phyloP scores from a whole-genome alignment of 176 grass and related monocot genomes.

The Eragrostis nindensis region DNA sequence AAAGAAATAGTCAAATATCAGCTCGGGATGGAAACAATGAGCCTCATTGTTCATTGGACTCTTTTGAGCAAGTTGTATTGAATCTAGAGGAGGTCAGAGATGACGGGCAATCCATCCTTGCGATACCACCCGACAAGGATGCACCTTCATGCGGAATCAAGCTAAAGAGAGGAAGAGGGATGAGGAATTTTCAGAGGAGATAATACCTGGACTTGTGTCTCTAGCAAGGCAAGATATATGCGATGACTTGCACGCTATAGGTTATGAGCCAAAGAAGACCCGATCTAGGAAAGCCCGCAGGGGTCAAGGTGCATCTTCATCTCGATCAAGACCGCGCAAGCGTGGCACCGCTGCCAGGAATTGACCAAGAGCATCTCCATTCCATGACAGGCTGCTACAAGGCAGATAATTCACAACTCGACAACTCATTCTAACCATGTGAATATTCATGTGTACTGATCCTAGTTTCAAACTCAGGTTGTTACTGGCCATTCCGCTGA shows the following conservation, averaged over 20 bases:
- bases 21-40: constrained; percentile 19
- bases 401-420: neutral
- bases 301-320: constrained; percentile 23
- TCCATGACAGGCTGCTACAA: constrained; percentile 20
- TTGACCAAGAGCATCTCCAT: constrained; percentile 19
- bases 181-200: constrained; percentile 89
- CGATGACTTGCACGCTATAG: constrained; percentile 79
- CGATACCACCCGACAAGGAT: constrained; percentile 41
- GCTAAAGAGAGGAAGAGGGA: constrained; percentile 77
- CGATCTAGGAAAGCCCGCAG: constrained; percentile 48
- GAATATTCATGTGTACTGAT: constrained; percentile 41
- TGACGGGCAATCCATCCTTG: constrained; percentile 50
- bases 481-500: constrained; percentile 6
- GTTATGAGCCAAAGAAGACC: constrained; percentile 69
- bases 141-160: constrained; percentile 54
- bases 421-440: constrained; percentile 33
- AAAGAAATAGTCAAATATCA: constrained; percentile 26
- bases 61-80: constrained; percentile 67
- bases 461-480: constrained; percentile 20
- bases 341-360: constrained; percentile 20
- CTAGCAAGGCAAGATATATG: constrained; percentile 87
- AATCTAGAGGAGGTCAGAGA: constrained; percentile 67
- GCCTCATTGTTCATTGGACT: constrained; percentile 56
- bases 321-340: constrained; percentile 5
- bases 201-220: constrained; percentile 81